Conservation (phyloP, 345 rosid species). For the Limnanthes douglasii region DNA sequence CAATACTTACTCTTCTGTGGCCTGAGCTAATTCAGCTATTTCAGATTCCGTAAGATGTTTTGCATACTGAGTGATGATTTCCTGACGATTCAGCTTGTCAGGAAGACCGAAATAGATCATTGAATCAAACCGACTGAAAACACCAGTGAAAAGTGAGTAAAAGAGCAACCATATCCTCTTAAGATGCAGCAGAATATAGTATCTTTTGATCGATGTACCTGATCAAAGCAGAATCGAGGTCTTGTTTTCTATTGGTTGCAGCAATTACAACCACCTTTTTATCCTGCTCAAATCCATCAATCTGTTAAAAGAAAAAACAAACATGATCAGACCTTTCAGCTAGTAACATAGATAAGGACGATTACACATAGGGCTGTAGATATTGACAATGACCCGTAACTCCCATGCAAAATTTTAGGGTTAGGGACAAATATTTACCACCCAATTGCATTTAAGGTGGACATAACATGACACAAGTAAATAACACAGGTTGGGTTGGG, state of each 20-base stretch:
- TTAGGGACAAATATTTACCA: no score
- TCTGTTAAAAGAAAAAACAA: slow-evolving; percentile 27
- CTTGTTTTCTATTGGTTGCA: slow-evolving; percentile 92
- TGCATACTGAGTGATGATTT: slow-evolving; percentile 73
- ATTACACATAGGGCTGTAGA: no score
- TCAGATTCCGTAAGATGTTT: slow-evolving; percentile 67
- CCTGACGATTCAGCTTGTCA: slow-evolving; percentile 45
- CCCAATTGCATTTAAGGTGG: no score
- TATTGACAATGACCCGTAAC: background rate
- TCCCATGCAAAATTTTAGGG: no score
- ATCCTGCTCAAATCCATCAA: slow-evolving; percentile 94
- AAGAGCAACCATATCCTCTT: no score
- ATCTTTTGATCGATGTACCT: slow-evolving; percentile 34
- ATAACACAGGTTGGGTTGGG: no score
- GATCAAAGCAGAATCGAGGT: slow-evolving; percentile 86
- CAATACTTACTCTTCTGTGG: slow-evolving; percentile 43
- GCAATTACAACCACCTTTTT: slow-evolving; percentile 84
- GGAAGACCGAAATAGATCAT: slow-evolving; percentile 71
- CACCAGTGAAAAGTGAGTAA: background rate
- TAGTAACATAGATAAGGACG: no score
- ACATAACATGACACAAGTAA: no score
- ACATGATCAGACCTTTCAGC: no score
- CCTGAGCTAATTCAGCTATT: slow-evolving; percentile 44
- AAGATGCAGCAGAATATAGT: slow-evolving; percentile 3
- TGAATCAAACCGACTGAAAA: slow-evolving; percentile 82